Base-by-base conservation (phyloP, 768 basidiomycete species). In the Amanita muscaria region DNA sequence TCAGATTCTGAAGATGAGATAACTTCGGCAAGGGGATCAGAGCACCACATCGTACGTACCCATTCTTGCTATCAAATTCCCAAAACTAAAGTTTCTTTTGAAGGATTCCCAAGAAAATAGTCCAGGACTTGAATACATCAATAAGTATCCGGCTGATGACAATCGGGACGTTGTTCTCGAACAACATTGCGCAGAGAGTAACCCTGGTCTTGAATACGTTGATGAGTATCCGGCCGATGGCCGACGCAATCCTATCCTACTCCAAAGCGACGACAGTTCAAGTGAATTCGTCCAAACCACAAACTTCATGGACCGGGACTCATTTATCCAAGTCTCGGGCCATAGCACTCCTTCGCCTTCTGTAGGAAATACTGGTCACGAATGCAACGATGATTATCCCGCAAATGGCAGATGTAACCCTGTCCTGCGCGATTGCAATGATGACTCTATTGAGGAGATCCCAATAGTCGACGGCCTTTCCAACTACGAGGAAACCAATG, bases 51-150 rank as follows among this genome's bases (percentile, higher is more conserved):
- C 9, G 40, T 41, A 22, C 12, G 40, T 40, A 6, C 4, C 29
- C 9, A 29, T 3, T 21, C 15, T 15, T 3, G 12, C n/a, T 12
- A 10, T 16, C 4, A 5, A 4, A 11, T 41, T 30, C 4, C 15
- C 15, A 14, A 7, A 16, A 18, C 14, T 41, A 19, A 41, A 25
- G 9, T n/a, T n/a, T 16, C 21, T 12, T 30, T 7, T n/a, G 4
- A 10, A 41, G 40, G 15, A 10, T 30, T 41, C 40, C 40, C 18
- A 31, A 41, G 29, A 41, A 30, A 41, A n/a, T n/a, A n/a, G n/a
- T n/a, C n/a, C n/a, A n/a, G n/a, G n/a, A n/a, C n/a, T n/a, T n/a
- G n/a, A n/a, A n/a, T n/a, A n/a, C n/a, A n/a, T n/a, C n/a, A n/a
- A n/a, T n/a, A n/a, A n/a, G n/a, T n/a, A n/a, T n/a, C n/a, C n/a